Conservation (phyloP, 495 filamentous ascomycete species). For the Ramalina peruviana region DNA sequence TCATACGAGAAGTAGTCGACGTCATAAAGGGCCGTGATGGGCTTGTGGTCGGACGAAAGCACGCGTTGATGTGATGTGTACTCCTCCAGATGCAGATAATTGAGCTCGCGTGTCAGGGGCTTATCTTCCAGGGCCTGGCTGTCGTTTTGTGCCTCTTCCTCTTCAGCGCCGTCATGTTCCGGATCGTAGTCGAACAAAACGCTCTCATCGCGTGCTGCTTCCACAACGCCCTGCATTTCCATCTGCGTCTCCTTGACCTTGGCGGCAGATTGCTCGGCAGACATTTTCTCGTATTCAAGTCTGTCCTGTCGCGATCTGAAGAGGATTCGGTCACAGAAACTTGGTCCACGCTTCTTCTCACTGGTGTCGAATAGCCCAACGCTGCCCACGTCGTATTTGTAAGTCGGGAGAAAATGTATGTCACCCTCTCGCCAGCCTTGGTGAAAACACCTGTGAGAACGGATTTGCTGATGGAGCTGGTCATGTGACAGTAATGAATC, state of each 20-base stretch:
- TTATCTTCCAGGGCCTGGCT: constrained; percentile 21
- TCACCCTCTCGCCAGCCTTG: constrained; percentile 85
- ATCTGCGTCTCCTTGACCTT: constrained; percentile 70
- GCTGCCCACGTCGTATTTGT: constrained; percentile 93
- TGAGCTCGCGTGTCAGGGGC: constrained; percentile 40
- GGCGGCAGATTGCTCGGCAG: constrained; percentile 49
- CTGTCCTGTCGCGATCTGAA: constrained; percentile 63
- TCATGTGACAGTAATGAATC: constrained; percentile 80
- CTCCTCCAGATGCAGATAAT: constrained; percentile 51
- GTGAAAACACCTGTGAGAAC: constrained; percentile 61
- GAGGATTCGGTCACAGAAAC: constrained; percentile 96
- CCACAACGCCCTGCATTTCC: constrained; percentile 62
- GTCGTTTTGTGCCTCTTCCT: constrained; percentile 44
- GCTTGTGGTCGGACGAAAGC: constrained; percentile 92
- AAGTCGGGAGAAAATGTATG: constrained; percentile 83
- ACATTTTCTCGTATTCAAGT: constrained; percentile 52
- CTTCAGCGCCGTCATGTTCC: constrained; percentile 39
- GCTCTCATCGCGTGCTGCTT: constrained; percentile 57
- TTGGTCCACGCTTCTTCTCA: constrained; percentile 82
- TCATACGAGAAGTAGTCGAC: constrained; percentile 75
- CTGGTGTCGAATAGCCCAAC: constrained; percentile 87
- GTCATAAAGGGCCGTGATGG: constrained; percentile 64
- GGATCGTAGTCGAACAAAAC: constrained; percentile 87
- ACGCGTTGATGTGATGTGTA: constrained; percentile 85
- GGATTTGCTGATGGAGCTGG: constrained; percentile 65